phyloP scores from a whole-genome alignment of 139 green algal genomes.

The Picochlorum costavermella region DNA sequence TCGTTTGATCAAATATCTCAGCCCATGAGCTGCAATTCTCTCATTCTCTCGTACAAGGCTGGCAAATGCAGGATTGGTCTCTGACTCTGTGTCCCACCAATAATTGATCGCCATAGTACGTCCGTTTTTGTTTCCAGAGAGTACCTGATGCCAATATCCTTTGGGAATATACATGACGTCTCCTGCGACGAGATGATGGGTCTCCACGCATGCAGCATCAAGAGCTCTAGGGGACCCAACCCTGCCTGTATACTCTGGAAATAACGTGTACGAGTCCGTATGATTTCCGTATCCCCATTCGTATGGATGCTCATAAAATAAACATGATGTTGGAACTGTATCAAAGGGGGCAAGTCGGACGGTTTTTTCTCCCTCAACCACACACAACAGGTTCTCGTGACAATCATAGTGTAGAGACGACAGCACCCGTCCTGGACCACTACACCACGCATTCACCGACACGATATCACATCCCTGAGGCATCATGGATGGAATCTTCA shows the following conservation, averaged over 20 bases:
- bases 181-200: slow-evolving; percentile 24
- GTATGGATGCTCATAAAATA: slow-evolving; percentile 46
- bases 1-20: too few relatives aligned
- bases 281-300: slow-evolving; percentile 60
- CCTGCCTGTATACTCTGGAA: slow-evolving; percentile 19
- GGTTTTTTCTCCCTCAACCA: slow-evolving; percentile 54
- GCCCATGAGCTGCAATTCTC: not conserved
- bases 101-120: slow-evolving; percentile 68
- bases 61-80: not conserved
- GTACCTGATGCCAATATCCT: slow-evolving; percentile 86
- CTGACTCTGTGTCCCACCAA: slow-evolving; percentile 53
- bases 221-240: too few relatives aligned
- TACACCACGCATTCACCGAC: slow-evolving; percentile 3
- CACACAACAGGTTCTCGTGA: slow-evolving; percentile 68
- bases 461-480: not conserved
- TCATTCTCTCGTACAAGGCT: not conserved
- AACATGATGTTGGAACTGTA: slow-evolving; percentile 16
- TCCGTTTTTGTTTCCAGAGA: slow-evolving; percentile 11
- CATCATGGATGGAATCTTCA: slow-evolving; percentile 1
- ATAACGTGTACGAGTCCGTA: slow-evolving; percentile 46
- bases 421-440: not conserved
- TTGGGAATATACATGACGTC: slow-evolving; percentile 86
- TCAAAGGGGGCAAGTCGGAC: slow-evolving; percentile 47
- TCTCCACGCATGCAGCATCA: too few relatives aligned
- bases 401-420: slow-evolving; percentile 69